These are phyloP conservation scores for Clavispora carvajalis DNA, from an alignment of 805 yeast genomes.

Conservation along the genomic window DNA sequence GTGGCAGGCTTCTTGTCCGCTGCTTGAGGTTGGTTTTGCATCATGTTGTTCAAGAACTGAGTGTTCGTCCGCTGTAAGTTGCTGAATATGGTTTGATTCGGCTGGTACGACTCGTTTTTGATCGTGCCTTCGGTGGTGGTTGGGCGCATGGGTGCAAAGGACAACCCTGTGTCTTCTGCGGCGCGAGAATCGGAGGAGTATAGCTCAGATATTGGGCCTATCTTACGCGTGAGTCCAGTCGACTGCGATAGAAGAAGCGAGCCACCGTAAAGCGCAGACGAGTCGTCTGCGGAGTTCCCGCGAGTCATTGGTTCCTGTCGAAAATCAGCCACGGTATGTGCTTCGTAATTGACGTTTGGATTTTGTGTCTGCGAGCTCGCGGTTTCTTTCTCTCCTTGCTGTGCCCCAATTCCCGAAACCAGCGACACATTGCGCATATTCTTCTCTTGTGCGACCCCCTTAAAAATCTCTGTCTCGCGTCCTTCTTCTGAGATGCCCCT, in stretches of 20 bases:
- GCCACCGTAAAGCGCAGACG: conserved; percentile 34
- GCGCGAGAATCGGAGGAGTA: background rate
- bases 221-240: conserved; percentile 36
- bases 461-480: no score
- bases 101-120: conserved; percentile 36
- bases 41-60: conserved; percentile 26
- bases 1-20: conserved; percentile 7
- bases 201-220: conserved; percentile 10
- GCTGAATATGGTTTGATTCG: conserved; percentile 37
- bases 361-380: no score
- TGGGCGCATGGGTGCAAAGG: conserved; percentile 3
- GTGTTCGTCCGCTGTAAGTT: conserved; percentile 37
- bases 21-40: conserved; percentile 7
- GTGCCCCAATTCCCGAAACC: no score
- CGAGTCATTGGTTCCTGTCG: conserved; percentile 4
- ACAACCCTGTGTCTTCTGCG: conserved; percentile 1
- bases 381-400: no score
- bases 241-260: conserved; percentile 39
- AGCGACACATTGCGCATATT: no score
- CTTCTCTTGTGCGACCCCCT: no score
- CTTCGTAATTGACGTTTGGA: no score
- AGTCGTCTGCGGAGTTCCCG: conserved; percentile 24
- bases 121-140: conserved; percentile 20
- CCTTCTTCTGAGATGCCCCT: no score
- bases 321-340: no score